Conservation (phyloP, 208 protist species). For the Crithidia brevicula region DNA sequence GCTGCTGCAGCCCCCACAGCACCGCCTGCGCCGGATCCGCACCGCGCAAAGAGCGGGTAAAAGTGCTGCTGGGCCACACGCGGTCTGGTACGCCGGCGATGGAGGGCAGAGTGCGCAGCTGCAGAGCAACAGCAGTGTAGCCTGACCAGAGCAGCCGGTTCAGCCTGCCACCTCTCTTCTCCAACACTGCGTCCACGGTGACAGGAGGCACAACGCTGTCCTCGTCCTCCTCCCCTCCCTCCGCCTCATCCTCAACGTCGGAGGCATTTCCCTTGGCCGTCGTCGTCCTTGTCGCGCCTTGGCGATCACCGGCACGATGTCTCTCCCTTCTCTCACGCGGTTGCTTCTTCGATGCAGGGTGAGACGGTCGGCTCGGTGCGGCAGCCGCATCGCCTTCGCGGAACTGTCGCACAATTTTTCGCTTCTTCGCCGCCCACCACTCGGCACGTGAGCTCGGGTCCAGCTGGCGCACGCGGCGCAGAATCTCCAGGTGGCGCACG, state of each 20-base stretch:
- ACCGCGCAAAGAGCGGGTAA: background rate
- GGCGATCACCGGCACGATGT: no score
- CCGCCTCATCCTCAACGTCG: no score
- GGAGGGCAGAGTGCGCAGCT: background rate
- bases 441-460: background rate
- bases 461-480: background rate
- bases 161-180: background rate
- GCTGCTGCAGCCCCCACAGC: constrained; percentile 10
- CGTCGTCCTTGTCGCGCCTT: no score
- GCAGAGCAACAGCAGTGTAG: constrained; percentile 2
- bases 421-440: constrained; percentile 6
- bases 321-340: no score
- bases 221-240: background rate
- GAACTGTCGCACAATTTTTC: background rate
- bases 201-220: background rate
- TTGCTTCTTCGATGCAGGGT: no score
- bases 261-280: background rate
- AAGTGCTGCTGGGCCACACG: constrained; percentile 1
- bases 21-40: background rate
- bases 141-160: background rate
- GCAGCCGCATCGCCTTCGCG: background rate
- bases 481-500: constrained; percentile 4
- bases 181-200: background rate
- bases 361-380: no score
- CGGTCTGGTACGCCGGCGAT: background rate